These are phyloP conservation scores for Naegleria lovaniensis DNA, from an alignment of 208 protist species.

Conservation along the genomic window DNA sequence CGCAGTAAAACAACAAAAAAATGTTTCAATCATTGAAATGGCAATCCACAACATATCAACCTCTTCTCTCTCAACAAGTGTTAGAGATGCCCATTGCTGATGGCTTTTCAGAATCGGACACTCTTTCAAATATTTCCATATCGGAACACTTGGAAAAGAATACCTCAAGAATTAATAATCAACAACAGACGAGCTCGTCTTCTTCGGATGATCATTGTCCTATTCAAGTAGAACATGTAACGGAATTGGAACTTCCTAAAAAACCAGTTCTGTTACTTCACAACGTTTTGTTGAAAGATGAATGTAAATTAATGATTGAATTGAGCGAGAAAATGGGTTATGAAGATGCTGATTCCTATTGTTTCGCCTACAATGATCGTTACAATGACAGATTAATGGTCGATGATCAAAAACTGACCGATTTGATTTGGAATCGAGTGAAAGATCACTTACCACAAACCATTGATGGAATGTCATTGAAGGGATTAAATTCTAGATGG, in stretches of 20 bases:
- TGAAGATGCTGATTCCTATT: slow-evolving; percentile 7
- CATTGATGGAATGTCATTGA: neutral
- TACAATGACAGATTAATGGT: slow-evolving; percentile 18
- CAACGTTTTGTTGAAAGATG: neutral
- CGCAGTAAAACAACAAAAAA: neutral
- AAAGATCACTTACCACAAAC: neutral
- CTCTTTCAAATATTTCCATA: no score
- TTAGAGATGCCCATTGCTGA: neutral
- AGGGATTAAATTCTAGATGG: neutral
- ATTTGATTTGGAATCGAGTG: neutral
- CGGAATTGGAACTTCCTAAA: neutral
- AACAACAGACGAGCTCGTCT: no score
- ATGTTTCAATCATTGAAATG: neutral
- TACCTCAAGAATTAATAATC: no score
- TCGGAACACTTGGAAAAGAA: no score
- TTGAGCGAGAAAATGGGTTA: neutral
- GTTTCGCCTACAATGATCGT: neutral
- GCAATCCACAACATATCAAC: neutral
- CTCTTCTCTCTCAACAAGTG: neutral
- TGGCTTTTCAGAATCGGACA: neutral
- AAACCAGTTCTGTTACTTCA: neutral
- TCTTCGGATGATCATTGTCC: no score
- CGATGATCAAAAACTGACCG: neutral
- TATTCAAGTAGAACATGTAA: neutral
- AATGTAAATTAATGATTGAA: slow-evolving; percentile 12